phyloP scores from a whole-genome alignment of 2,329 filamentous ascomycete species.

The Aspergillus sp. region DNA sequence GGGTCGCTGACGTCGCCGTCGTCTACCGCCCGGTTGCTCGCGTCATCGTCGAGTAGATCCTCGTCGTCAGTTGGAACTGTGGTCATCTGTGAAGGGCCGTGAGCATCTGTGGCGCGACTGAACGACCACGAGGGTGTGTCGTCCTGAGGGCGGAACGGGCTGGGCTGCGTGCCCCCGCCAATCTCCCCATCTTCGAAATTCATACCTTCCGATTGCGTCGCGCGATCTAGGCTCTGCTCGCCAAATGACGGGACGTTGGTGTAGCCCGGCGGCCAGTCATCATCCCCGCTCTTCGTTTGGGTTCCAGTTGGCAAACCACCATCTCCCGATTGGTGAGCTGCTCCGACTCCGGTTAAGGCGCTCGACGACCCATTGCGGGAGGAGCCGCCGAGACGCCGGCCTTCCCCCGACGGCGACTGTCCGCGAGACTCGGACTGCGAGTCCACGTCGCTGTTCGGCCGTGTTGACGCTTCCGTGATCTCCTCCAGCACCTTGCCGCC shows the following conservation, averaged over 20 bases:
- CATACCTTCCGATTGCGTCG: constrained; percentile 35
- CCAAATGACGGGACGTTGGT: constrained; percentile 26
- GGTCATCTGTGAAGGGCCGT: constrained; percentile 33
- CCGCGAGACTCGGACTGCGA: constrained; percentile 46
- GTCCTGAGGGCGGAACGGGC: constrained; percentile 26
- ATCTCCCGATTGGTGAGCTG: constrained; percentile 67
- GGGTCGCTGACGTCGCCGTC: constrained; percentile 38
- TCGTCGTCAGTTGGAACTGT: constrained; percentile 34
- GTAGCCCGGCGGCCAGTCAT: constrained; percentile 36
- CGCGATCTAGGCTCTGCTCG: constrained; percentile 25
- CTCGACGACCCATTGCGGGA: constrained; percentile 90
- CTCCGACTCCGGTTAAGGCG: constrained; percentile 77
- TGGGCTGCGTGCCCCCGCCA: constrained; percentile 25
- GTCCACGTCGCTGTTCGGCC: constrained; percentile 52
- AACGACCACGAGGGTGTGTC: constrained; percentile 43
- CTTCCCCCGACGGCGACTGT: constrained; percentile 71
- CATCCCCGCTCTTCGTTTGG: constrained; percentile 37
- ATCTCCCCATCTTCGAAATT: constrained; percentile 35
- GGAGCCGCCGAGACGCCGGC: constrained; percentile 81
- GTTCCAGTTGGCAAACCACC: constrained; percentile 57
- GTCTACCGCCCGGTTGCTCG: constrained; percentile 44
- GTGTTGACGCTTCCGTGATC: constrained; percentile 66
- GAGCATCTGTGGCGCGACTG: constrained; percentile 32
- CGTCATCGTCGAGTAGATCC: constrained; percentile 40
- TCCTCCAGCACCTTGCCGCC: constrained; percentile 75